These are phyloP conservation scores for Backusella westeae DNA, from an alignment of 192 early-diverging fungal species.

Conservation along the genomic window DNA sequence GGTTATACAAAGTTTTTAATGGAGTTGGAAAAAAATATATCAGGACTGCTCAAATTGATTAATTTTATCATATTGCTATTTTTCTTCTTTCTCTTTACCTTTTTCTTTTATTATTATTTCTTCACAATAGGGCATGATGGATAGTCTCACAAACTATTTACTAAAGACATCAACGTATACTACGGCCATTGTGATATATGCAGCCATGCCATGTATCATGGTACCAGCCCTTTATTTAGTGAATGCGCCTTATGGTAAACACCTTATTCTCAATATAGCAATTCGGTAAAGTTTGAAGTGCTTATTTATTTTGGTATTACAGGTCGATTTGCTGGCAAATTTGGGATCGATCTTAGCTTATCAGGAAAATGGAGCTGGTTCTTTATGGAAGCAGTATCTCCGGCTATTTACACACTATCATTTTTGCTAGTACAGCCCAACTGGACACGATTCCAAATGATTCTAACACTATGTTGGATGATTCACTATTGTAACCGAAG, in stretches of 20 bases:
- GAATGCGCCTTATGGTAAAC: constrained; percentile 34
- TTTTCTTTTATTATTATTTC: background rate
- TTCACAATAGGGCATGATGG: background rate
- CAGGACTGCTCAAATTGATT: background rate
- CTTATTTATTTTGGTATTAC: background rate
- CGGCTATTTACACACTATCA: constrained; percentile 15
- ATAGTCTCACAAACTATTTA: background rate
- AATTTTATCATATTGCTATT: background rate
- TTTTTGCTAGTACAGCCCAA: background rate
- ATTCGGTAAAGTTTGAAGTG: background rate
- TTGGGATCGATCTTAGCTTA: constrained; percentile 14
- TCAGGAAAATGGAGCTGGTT: constrained; percentile 35
- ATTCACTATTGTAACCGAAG: constrained; percentile 38
- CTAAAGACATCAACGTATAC: constrained; percentile 16
- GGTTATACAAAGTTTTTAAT: background rate
- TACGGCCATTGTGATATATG: constrained; percentile 11
- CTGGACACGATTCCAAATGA: constrained; percentile 21
- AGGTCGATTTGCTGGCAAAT: constrained; percentile 18
- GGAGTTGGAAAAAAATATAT: background rate
- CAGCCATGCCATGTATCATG: constrained; percentile 12
- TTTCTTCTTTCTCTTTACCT: background rate
- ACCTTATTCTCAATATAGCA: background rate
- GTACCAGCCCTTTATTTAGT: constrained; percentile 7
- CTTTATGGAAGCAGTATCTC: constrained; percentile 37
- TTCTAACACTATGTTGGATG: constrained; percentile 26